Base-by-base conservation (phyloP, 257 asterid species). In the Orobanche coerulescens region DNA sequence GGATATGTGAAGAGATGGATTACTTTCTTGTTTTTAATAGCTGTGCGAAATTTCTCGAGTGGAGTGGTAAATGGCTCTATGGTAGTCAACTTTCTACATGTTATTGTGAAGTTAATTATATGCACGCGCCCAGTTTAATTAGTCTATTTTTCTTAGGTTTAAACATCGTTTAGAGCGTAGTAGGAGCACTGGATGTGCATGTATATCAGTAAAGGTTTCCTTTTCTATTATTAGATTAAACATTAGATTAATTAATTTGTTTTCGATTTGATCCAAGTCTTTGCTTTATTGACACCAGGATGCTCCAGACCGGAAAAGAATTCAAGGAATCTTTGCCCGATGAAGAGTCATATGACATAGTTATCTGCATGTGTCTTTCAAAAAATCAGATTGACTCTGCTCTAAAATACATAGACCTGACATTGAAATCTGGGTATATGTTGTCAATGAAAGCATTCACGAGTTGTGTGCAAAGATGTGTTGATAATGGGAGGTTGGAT, bases 271-370 rank as follows among this genome's bases (percentile, higher is more conserved):
- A 67, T 55, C 22, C 39, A 48, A 58, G 30, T 51, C 63, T 65
- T 72, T 75, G 58, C 66, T 65, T 54, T 61, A 71, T 69, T 77
- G 74, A 53, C 71, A 23, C 57, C 88, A 93, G 99, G 95, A 89
- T 93, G 97, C 67, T 84, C 52, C 77, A 74, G 76, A 68, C 72
- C 0, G 97, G 94, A 65, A 83, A 73, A 71, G 86, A 74, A 62
- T 25, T 61, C 68, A 85, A 80, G 75, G 92, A 93, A 69, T 78
- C 90, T 69, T 73, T 81, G 77, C 96, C 97, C 6, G 89, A 93
- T 67, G 82, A 77, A 8, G 95, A 84, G 79, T 81, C 97, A 47
- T 89, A 72, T 76, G 93, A 89, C 78, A 65, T 87, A 63, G 82
- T 86, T 59, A 78, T 89, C 30, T 76, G 82, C 73, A 79, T 89